These are phyloP conservation scores for Chlorella vulgaris DNA, from an alignment of 139 green algal species.

Conservation along the genomic window DNA sequence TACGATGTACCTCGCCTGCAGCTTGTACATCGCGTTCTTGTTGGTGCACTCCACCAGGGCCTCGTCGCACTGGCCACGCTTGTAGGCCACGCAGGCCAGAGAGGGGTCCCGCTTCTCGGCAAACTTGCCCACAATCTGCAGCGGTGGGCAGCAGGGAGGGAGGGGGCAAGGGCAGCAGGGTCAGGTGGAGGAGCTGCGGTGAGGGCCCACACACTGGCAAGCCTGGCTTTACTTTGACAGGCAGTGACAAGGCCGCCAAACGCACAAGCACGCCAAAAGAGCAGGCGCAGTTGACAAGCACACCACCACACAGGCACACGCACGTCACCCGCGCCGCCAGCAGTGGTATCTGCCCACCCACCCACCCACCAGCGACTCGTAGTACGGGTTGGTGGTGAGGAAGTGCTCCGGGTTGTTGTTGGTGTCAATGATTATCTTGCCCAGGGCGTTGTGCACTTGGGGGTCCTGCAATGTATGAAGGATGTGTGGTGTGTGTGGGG, in stretches of 20 bases:
- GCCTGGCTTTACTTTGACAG: too few species aligned
- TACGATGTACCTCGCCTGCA: slow-evolving; percentile 85
- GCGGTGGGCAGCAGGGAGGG: too few species aligned
- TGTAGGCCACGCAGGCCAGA: slow-evolving; percentile 96
- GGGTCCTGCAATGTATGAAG: slow-evolving; percentile 63
- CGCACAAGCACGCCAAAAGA: too few species aligned
- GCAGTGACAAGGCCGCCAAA: too few species aligned
- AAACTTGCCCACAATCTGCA: slow-evolving; percentile 80
- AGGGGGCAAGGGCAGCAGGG: too few species aligned
- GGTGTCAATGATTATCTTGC: slow-evolving; percentile 99
- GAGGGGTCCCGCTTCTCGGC: slow-evolving; percentile 98
- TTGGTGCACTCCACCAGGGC: slow-evolving; percentile 96
- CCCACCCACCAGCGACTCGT: slow-evolving; percentile 82
- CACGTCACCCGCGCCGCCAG: too few species aligned
- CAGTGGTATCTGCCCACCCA: not conserved
- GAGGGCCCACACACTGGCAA: too few species aligned
- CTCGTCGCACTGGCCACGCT: slow-evolving; percentile 95
- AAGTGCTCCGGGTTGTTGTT: slow-evolving; percentile 99
- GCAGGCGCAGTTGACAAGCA: too few species aligned
- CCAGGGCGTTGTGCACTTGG: slow-evolving; percentile 98
- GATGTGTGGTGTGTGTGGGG: not conserved
- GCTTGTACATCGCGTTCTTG: slow-evolving; percentile 98
- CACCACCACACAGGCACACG: too few species aligned
- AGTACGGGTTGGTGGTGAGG: slow-evolving; percentile 99
- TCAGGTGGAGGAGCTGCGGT: too few species aligned